Evolutionary conservation across 2,329 filamentous ascomycete species (phyloP).

Genomic region (Cladosporium colombiae): DNA sequence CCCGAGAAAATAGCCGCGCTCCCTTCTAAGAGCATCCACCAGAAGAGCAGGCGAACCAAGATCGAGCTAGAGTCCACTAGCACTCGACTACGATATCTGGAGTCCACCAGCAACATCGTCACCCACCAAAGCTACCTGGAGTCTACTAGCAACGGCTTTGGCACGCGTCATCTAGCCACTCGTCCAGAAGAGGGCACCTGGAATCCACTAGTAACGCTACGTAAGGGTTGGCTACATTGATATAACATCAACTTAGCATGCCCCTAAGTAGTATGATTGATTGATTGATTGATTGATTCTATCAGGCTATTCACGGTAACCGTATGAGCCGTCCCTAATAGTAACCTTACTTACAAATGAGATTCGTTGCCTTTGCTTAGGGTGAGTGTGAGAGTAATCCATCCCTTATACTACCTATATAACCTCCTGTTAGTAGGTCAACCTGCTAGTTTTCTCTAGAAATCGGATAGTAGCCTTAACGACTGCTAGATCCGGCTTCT

Average conservation of each 20-base stretch:
- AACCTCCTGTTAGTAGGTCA: no score
- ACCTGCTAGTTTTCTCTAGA: no score
- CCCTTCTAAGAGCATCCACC: neutral
- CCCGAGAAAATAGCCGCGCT: neutral
- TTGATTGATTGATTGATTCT: no score
- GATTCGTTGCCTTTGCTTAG: no score
- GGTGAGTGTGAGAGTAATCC: no score
- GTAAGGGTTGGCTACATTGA: neutral
- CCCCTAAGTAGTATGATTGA: no score
- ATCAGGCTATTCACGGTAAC: no score
- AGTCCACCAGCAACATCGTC: constrained; percentile 6
- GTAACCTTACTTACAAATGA: no score
- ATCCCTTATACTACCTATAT: no score
- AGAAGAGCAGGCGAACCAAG: neutral
- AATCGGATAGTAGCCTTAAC: no score
- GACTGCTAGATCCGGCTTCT: no score
- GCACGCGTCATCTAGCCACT: neutral
- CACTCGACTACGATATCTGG: neutral
- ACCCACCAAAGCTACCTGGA: neutral
- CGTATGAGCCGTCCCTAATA: no score
- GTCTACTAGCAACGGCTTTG: neutral
- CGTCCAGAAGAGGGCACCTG: neutral
- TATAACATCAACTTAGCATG: neutral
- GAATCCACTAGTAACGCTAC: constrained; percentile 9
- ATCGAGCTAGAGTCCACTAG: constrained; percentile 4